A percentile compares a stretch with the other conserved stretches of the same genome.
Evolutionary conservation across 108 stramenopile species (phyloP).

Genomic region (Cyclotella baltica): DNA sequence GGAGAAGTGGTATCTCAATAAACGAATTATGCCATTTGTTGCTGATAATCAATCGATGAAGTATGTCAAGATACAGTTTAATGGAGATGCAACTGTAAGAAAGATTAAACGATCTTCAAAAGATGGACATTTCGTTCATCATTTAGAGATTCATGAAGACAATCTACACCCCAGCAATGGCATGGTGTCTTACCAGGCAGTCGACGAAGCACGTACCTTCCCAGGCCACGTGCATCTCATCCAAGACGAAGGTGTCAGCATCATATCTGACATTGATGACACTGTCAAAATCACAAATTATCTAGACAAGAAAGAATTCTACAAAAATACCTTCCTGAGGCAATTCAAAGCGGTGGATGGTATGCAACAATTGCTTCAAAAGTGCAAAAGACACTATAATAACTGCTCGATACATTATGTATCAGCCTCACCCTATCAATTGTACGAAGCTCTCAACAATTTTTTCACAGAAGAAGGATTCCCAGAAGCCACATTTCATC

Average conservation of each 20-base stretch:
- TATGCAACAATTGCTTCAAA: conserved; percentile 48
- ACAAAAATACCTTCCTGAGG: conserved; percentile 50
- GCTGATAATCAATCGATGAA: conserved; percentile 51
- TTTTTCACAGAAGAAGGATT: conserved; percentile 46
- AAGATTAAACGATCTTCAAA: conserved; percentile 33
- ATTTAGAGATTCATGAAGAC: conserved; percentile 2
- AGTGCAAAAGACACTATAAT: conserved; percentile 17
- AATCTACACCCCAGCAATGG: conserved; percentile 7
- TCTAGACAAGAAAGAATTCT: conserved; percentile 47
- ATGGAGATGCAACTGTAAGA: conserved; percentile 5
- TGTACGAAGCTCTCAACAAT: conserved; percentile 42
- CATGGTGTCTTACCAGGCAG: conserved; percentile 17
- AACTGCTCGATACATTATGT: conserved; percentile 53
- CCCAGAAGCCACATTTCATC: conserved; percentile 51
- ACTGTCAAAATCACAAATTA: conserved; percentile 57
- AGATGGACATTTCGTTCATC: conserved; percentile 50
- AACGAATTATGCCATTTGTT: conserved; percentile 48
- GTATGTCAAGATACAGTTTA: conserved; percentile 24
- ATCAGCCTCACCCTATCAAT: conserved; percentile 52
- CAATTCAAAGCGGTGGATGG: conserved; percentile 55
- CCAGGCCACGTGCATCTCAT: conserved; percentile 35
- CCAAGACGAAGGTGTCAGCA: conserved; percentile 34
- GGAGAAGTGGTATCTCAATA: conserved; percentile 32
- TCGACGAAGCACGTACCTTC: conserved; percentile 21
- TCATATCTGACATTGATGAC: conserved; percentile 62